Evolutionary conservation across 768 basidiomycete genomes (phyloP).

Genomic region (Suillus fuscotomentosus): DNA sequence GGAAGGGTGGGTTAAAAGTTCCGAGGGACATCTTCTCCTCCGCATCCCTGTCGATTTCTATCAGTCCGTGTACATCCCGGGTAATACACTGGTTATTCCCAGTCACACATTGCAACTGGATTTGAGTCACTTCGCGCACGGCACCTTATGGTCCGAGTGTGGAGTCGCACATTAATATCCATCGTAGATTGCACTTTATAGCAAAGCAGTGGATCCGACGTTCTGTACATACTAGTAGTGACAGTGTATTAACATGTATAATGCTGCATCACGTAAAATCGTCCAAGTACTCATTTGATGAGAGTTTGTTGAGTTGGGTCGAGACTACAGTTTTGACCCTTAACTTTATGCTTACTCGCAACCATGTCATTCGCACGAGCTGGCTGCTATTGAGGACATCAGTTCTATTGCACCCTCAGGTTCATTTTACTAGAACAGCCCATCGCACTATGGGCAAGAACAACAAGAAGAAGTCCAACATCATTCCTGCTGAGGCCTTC

Average conservation of each 20-base stretch:
- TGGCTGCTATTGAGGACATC: neutral
- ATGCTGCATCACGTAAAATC: neutral
- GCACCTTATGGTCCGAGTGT: neutral
- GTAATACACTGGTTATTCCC: slow-evolving; percentile 5
- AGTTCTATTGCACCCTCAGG: slow-evolving; percentile 11
- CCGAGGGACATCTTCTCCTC: slow-evolving; percentile 1
- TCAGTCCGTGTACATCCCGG: neutral
- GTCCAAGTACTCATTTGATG: neutral
- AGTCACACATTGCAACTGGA: neutral
- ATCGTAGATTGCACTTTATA: neutral
- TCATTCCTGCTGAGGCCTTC: slow-evolving; percentile 30
- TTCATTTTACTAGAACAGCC: slow-evolving; percentile 40
- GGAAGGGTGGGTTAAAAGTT: slow-evolving; percentile 3
- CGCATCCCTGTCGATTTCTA: neutral
- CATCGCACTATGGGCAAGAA: slow-evolving; percentile 42
- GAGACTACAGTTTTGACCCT: neutral
- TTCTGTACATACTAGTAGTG: neutral
- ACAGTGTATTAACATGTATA: neutral
- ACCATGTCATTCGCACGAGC: slow-evolving; percentile 6
- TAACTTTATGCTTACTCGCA: slow-evolving; percentile 2
- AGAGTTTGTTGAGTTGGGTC: neutral
- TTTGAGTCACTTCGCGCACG: neutral
- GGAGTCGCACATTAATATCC: neutral
- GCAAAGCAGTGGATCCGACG: neutral
- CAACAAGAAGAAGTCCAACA: slow-evolving; percentile 24